Conservation (phyloP, 2,329 filamentous ascomycete species). For the Phyllosticta citriasiana region DNA sequence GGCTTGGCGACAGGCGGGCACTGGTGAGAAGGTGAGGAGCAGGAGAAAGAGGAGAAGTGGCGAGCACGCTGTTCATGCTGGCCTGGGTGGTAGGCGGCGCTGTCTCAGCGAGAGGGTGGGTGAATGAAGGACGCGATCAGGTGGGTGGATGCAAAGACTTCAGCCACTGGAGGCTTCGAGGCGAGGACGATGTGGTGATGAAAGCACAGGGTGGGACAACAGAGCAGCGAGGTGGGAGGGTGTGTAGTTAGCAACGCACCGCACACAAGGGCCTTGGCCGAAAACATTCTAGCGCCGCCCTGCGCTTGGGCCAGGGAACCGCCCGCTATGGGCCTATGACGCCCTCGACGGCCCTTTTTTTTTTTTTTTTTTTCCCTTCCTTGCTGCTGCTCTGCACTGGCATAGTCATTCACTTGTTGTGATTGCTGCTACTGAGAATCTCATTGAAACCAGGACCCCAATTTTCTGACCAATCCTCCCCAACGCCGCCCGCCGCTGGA, state of each 20-base stretch:
- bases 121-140: constrained; percentile 3
- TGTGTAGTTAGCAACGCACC: constrained; percentile 7
- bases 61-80: constrained; percentile 52
- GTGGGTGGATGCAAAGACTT: not conserved
- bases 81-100: not conserved
- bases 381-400: not conserved
- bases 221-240: not conserved
- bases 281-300: constrained; percentile 1
- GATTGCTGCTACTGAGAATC: not conserved
- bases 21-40: constrained; percentile 54
- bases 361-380: not conserved
- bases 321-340: not conserved
- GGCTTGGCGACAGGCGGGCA: constrained; percentile 49
- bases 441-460: not conserved
- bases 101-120: not conserved
- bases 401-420: not conserved
- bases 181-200: constrained; percentile 8
- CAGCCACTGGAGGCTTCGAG: not conserved
- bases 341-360: not conserved
- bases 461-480: not conserved
- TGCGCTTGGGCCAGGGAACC: not conserved
- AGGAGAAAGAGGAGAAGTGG: constrained; percentile 43
- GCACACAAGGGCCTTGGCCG: constrained; percentile 3
- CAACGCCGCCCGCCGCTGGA: constrained; percentile 1
- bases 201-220: constrained; percentile 9